phyloP scores from a whole-genome alignment of 495 filamentous ascomycete genomes.

The Hyaloscypha variabilis region DNA sequence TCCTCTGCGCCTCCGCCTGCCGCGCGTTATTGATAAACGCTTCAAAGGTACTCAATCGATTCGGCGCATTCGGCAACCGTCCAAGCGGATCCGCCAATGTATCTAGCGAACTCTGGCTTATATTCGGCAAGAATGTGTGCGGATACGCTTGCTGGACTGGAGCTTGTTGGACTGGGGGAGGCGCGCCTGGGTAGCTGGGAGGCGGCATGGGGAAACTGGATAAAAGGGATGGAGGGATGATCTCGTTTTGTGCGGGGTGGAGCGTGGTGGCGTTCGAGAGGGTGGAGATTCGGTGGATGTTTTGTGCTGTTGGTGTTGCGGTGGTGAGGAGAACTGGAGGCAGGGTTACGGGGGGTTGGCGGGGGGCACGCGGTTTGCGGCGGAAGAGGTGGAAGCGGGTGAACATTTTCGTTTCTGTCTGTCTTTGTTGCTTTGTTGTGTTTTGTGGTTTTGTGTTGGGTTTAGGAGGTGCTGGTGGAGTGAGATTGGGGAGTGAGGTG shows the following conservation, averaged over 20 bases:
- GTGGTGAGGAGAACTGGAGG: not conserved
- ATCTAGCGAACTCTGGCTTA: not conserved
- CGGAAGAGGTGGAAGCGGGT: not conserved
- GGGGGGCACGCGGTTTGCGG: not conserved
- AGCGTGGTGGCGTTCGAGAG: not conserved
- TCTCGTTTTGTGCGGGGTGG: not conserved
- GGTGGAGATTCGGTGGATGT: not conserved
- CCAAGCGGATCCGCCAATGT: not conserved
- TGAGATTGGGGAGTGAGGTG: not conserved
- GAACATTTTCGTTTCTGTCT: not conserved
- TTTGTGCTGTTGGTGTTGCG: not conserved
- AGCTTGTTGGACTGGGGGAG: not conserved
- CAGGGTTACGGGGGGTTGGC: not conserved
- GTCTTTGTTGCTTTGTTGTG: not conserved
- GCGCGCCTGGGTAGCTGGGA: not conserved
- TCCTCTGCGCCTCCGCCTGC: not conserved
- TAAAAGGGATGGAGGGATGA: not conserved
- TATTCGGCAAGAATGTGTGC: not conserved
- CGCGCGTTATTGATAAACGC: not conserved
- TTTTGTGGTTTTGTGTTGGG: not conserved
- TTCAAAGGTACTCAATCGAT: not conserved
- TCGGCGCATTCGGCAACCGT: not conserved
- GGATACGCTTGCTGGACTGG: not conserved
- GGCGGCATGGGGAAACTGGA: not conserved
- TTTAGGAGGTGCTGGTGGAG: not conserved